Percentiles rank a stretch among this genome's conserved stretches.
These are phyloP conservation scores for Herpetospermum pedunculosum DNA, from an alignment of 306 rosid species.

Conservation along the genomic window DNA sequence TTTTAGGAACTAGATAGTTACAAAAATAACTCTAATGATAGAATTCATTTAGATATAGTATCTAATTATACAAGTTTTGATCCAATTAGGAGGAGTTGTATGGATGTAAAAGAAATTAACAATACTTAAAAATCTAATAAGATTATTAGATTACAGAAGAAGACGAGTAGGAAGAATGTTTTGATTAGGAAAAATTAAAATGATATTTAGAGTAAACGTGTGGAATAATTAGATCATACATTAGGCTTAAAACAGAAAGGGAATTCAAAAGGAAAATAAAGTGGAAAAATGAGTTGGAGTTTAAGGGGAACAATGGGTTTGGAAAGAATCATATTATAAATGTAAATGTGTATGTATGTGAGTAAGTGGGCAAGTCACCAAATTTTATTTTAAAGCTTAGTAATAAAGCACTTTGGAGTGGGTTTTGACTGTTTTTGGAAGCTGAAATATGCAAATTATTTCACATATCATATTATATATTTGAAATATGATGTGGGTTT, in stretches of 20 bases:
- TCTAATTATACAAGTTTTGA: too few species aligned
- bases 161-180: too few species aligned
- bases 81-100: too few species aligned
- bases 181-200: neutral
- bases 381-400: neutral
- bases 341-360: neutral
- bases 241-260: slow-evolving; percentile 1
- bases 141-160: too few species aligned
- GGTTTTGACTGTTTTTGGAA: slow-evolving; percentile 8
- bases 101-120: too few species aligned
- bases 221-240: neutral
- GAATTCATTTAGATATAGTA: too few species aligned
- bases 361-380: neutral
- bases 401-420: neutral
- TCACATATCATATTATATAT: neutral
- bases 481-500: neutral
- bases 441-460: neutral
- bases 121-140: too few species aligned
- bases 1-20: too few species aligned
- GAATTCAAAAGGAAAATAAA: neutral
- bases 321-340: neutral
- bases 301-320: neutral
- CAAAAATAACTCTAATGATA: too few species aligned
- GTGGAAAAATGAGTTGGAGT: neutral
- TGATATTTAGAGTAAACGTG: neutral